Evolutionary conservation across 176 grass and related monocot species (phyloP).

Genomic region (Carex parvula): DNA sequence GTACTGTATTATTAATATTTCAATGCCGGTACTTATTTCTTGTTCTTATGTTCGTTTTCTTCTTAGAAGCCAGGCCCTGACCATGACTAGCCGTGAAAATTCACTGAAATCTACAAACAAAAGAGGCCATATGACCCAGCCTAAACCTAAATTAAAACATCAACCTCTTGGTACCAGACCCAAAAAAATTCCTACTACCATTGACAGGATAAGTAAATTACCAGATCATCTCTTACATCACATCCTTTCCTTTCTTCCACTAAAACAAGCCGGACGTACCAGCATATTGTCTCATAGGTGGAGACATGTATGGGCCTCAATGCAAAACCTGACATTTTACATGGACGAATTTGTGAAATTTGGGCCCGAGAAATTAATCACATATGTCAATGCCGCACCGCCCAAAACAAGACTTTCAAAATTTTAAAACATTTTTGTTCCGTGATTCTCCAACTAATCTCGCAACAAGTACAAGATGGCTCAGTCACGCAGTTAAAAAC

Average conservation of each 20-base stretch:
- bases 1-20: background rate
- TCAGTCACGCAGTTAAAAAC: slow-evolving; percentile 8
- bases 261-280: slow-evolving; percentile 8
- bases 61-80: background rate
- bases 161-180: background rate
- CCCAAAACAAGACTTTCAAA: slow-evolving; percentile 1
- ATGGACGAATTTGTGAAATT: slow-evolving; percentile 1
- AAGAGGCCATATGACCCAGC: background rate
- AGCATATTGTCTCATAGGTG: slow-evolving; percentile 22
- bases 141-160: background rate
- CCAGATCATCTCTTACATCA: slow-evolving; percentile 21
- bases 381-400: background rate
- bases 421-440: slow-evolving; percentile 15
- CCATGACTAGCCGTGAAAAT: background rate
- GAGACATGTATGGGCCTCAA: slow-evolving; percentile 22
- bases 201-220: slow-evolving; percentile 21
- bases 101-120: background rate
- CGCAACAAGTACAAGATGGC: slow-evolving; percentile 19
- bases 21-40: background rate
- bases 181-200: background rate
- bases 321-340: slow-evolving; percentile 5
- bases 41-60: background rate
- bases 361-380: background rate
- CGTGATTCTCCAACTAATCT: slow-evolving; percentile 13
- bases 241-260: slow-evolving; percentile 21